Evolutionary conservation across 192 early-diverging fungal species (phyloP).

Genomic region (Backusella sp.): DNA sequence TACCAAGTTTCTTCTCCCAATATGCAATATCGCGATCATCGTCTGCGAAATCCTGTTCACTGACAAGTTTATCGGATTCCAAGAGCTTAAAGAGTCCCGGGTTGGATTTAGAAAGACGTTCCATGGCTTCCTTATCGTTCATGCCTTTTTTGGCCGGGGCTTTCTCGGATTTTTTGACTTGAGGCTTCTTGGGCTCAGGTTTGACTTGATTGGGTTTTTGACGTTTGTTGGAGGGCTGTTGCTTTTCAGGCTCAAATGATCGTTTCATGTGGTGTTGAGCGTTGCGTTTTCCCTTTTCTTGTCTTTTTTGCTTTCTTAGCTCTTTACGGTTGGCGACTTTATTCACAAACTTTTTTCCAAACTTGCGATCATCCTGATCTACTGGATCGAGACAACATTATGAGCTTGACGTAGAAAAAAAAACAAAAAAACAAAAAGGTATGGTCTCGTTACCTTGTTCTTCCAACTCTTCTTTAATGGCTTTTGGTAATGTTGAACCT

Average conservation of each 20-base stretch:
- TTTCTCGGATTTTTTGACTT: background rate
- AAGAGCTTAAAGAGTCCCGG: slow-evolving; percentile 48
- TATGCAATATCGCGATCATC: slow-evolving; percentile 53
- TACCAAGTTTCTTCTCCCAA: slow-evolving; percentile 50
- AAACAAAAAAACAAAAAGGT: too few species aligned
- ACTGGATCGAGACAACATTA: slow-evolving; percentile 8
- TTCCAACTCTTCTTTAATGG: slow-evolving; percentile 13
- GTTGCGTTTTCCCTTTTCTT: slow-evolving; percentile 37
- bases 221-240: background rate
- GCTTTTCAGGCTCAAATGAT: slow-evolving; percentile 19
- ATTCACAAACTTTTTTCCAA: slow-evolving; percentile 47
- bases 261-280: slow-evolving; percentile 22
- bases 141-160: background rate
- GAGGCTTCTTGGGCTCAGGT: background rate
- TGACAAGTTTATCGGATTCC: slow-evolving; percentile 39
- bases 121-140: slow-evolving; percentile 28
- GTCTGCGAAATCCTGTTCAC: slow-evolving; percentile 32
- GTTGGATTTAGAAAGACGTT: slow-evolving; percentile 46
- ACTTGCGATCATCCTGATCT: slow-evolving; percentile 48
- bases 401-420: background rate
- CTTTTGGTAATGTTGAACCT: slow-evolving; percentile 8
- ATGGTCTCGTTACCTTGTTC: slow-evolving; percentile 1
- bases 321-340: slow-evolving; percentile 44
- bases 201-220: slow-evolving; percentile 9
- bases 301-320: slow-evolving; percentile 46